Conservation (phyloP, 345 rosid genomes). For the Geranium rotundifolium region DNA sequence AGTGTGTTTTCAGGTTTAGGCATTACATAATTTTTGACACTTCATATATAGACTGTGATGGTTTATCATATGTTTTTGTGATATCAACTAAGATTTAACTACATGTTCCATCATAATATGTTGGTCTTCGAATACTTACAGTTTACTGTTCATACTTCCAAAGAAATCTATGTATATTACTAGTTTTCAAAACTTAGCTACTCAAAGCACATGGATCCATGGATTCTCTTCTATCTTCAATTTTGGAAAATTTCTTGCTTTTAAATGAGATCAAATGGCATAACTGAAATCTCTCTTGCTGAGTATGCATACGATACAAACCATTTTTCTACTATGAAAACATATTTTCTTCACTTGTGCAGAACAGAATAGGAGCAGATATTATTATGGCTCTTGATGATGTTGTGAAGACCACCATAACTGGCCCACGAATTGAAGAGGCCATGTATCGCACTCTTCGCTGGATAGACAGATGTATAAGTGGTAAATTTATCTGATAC, state of each 20-base stretch:
- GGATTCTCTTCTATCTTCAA: no score
- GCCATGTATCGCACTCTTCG: conserved; percentile 85
- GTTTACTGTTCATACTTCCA: neutral
- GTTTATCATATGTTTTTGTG: no score
- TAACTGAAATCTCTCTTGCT: neutral
- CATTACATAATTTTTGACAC: no score
- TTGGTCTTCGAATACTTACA: neutral
- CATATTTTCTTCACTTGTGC: conserved; percentile 8
- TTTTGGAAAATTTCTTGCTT: neutral
- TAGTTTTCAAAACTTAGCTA: no score
- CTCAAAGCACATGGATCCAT: neutral
- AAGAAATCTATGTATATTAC: neutral
- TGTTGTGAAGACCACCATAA: conserved; percentile 71
- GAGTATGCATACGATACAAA: neutral
- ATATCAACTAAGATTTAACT: no score
- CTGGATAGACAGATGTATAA: conserved; percentile 76
- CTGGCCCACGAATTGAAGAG: conserved; percentile 72
- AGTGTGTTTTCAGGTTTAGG: neutral
- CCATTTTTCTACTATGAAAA: conserved; percentile 8
- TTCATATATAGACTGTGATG: no score
- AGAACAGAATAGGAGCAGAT: conserved; percentile 84
- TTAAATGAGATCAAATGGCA: neutral
- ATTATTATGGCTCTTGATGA: conserved; percentile 88
- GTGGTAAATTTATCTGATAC: conserved; percentile 23
- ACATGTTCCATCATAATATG: neutral